A percentile compares a stretch with the other conserved stretches of the same genome.
Evolutionary conservation across 106 monocot genomes (phyloP).

Genomic region (Allium sativum): DNA sequence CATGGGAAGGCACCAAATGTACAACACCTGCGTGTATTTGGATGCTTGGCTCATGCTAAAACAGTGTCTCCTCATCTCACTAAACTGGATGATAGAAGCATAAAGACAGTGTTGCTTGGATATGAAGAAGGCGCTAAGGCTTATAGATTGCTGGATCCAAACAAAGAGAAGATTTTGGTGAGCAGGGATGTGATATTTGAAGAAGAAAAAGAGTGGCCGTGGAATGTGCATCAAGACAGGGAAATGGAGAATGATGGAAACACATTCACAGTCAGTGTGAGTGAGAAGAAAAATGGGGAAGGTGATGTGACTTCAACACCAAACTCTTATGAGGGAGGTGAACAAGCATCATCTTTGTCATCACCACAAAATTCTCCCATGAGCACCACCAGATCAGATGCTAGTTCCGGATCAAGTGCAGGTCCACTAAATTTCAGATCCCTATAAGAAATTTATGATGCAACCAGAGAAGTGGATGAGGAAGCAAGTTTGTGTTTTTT

Average conservation of each 20-base stretch:
- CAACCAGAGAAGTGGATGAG: background rate
- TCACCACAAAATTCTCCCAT: too few relatives aligned
- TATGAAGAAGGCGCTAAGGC: background rate
- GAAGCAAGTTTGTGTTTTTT: background rate
- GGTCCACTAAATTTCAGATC: too few relatives aligned
- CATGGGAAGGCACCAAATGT: constrained; percentile 1
- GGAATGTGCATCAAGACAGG: background rate
- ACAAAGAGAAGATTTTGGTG: background rate
- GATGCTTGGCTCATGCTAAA: constrained; percentile 9
- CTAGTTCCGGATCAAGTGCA: too few relatives aligned
- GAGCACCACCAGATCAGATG: too few relatives aligned
- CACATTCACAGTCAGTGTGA: background rate
- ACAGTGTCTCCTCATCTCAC: background rate
- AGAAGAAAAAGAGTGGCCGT: background rate
- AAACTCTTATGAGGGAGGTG: too few relatives aligned
- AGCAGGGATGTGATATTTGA: constrained; percentile 9
- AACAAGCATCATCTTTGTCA: too few relatives aligned
- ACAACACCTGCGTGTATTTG: constrained; percentile 14
- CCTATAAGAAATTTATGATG: background rate
- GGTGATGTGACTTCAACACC: too few relatives aligned
- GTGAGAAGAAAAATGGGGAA: too few relatives aligned
- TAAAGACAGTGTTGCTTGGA: background rate
- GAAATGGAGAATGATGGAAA: background rate
- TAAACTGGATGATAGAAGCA: background rate
- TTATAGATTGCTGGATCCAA: background rate